Evolutionary conservation across 2,329 filamentous ascomycete species (phyloP), one percentile per base, ranked within the genome.

Genomic region (Ophiocordyceps robertsii): DNA sequence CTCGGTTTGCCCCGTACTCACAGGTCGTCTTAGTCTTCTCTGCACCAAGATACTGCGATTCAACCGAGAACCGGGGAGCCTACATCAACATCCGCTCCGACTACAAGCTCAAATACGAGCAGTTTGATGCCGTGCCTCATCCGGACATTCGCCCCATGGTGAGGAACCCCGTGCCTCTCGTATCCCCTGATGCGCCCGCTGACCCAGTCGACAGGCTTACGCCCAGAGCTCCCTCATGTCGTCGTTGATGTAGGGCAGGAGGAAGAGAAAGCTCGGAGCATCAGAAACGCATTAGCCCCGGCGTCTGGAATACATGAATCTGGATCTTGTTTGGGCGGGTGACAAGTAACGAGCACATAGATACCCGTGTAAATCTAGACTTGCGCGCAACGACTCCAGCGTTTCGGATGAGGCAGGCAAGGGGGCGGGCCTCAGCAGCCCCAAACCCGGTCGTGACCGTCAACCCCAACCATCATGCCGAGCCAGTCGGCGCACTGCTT

Each of bases 61-160:
- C 87, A 54, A 96, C 92, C 1, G 90, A 95, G 68, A 98, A 98
- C 67, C 92, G 89, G 68, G 92, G 92, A 49, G 92, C 92, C 16
- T 98, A 93, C 64, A 98, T 98, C 75, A 96, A 98, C 65, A 83
- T 98, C 50, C 84, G 85, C 29, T 76, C 85, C 14, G 85, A 95
- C 48, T 86, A 93, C 60, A 93, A 95, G 71, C 80, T 96, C 54
- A 70, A 86, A 32, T 98, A 85, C 66, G 77, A 92, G 61, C 82
- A 95, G 59, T 98, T 98, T 53, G 89, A 96, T 54, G 92, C 92
- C 8, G 92, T 98, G 42, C 89, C 89, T 47, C 92, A 98, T 69
- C 92, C 92, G 12, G 77, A 93, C 56, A 92, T 98, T 60, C 87
- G 84, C 62, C 90, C 92, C 13, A 98, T 98, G 82, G 81, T 80